Base-by-base conservation (phyloP, 1,139 yeast species). In the Nakaseomyces glabratus region DNA sequence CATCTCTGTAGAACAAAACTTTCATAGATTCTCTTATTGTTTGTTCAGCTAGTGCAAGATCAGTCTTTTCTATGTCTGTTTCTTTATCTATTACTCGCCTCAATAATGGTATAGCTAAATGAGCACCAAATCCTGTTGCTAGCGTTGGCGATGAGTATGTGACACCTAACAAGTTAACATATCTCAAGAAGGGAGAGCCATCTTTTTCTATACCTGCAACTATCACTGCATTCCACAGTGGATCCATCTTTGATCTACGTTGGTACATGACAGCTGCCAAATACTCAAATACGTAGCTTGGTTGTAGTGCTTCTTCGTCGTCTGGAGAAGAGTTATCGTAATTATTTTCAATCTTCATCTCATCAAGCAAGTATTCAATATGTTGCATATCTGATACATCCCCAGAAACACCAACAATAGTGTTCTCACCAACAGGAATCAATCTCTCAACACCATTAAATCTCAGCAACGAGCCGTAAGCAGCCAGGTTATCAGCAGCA, bases 71-170 rank as follows among this genome's bases (percentile, higher is more conserved):
- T 19, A 66, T 73, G 48, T 86, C 95, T 24, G 71, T 76, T 47
- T 88, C 96, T 31, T 67, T 65, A 39, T 88, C 94, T 33, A 82
- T 84, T 42, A 80, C 69, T 56, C 82, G 76, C 64, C 99, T 79
- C 58, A 93, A 69, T 47, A 93, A 65, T 22, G 99, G 99, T 29
- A 86, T 64, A 3, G 98, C 98, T 60, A 93, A 68, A 60, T 93
- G 90, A 9, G 94, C 80, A 39, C 98, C 99, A 59, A 88, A 90
- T 1, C 99, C 99, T 2, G 98, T 88, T 33, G 97, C 95, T 43
- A 93, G 65, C 3, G 94, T 71, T 21, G 95, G 93, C 0, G 97
- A 71, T 6, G 84, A 72, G 60, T 82, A 93, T 1, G 94, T 73
- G 14, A 88, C 95, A 31, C 99, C 99, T 40, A 86, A 69, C 43